These are phyloP conservation scores for Aspergillus viridinutans DNA, from an alignment of 2,329 filamentous ascomycete genomes.

Conservation along the genomic window DNA sequence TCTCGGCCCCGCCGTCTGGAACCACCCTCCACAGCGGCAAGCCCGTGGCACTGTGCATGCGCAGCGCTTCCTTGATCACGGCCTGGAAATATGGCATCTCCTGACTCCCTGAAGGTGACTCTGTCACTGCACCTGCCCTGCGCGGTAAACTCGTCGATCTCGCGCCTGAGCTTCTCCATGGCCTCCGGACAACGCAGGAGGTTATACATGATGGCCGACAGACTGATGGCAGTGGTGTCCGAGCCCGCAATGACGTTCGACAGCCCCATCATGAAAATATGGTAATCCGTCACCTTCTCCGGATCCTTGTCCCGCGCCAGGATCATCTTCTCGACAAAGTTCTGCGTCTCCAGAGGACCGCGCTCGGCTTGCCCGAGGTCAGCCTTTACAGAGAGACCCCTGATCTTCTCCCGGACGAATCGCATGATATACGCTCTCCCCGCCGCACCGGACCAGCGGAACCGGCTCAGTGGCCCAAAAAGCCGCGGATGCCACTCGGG, in stretches of 20 bases:
- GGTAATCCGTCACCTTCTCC: constrained; percentile 38
- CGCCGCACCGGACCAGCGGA: constrained; percentile 28
- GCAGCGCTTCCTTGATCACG: constrained; percentile 51
- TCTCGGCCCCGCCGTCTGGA: constrained; percentile 41
- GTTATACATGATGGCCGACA: constrained; percentile 45
- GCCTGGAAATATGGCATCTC: constrained; percentile 51
- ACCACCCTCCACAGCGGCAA: constrained; percentile 50
- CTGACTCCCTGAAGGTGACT: constrained; percentile 37
- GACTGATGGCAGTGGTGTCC: constrained; percentile 48
- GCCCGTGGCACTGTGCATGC: constrained; percentile 48
- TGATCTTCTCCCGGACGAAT: constrained; percentile 32
- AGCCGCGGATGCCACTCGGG: constrained; percentile 36
- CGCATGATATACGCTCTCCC: constrained; percentile 31
- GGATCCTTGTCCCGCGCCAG: constrained; percentile 41
- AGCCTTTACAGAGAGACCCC: constrained; percentile 16
- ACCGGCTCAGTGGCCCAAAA: constrained; percentile 25
- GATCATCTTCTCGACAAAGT: constrained; percentile 44
- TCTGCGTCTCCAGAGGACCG: constrained; percentile 19
- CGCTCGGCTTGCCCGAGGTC: constrained; percentile 1
- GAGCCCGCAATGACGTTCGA: constrained; percentile 35
- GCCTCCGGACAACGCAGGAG: constrained; percentile 35
- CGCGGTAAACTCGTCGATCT: constrained; percentile 29
- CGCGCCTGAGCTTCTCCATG: constrained; percentile 24
- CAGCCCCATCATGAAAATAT: constrained; percentile 36
- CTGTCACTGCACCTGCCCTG: constrained; percentile 20